Base-by-base conservation (phyloP, 495 filamentous ascomycete genomes). In the Xylaria cubensis region DNA sequence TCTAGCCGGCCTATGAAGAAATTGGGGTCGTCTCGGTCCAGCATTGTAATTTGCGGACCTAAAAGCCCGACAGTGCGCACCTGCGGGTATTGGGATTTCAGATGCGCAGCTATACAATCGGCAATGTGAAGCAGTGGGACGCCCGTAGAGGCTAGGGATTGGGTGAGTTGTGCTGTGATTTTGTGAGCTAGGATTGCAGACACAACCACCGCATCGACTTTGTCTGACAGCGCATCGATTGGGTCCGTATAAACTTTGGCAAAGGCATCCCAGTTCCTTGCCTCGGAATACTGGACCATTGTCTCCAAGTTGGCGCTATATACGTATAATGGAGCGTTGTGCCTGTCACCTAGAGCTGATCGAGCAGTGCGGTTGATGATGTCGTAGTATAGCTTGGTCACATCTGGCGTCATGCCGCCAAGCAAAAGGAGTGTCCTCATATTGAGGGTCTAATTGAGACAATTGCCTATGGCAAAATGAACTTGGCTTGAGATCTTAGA, bases 181-280 rank as follows among this genome's bases (percentile, higher is more conserved):
- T 74, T 75, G 29, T 75, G 73, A 8, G 73, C 71, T 9, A 75
- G 62, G 72, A 75, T 75, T 46, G 73, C 72, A 48, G 71, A 73
- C 39, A 75, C 61, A 32, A 75, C 71, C 13, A 74, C 70, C 0
- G n/a, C 70, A 26, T 74, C 73, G 59, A 74, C 64, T 24, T 39
- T 64, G 32, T 21, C 39, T 5, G 68, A 29, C 34, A 70, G 21
- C 50, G 68, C 68, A 39, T 67, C 29, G 32, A 53, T 61, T 13
- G 34, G 50, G 39, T 69, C 66, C 10, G 70, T 67, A 66, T 67
- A 72, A 24, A 41, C 64, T n/a, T 55, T 69, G 13, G 63, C 64
- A 21, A 75, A 69, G 19, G 64, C 44, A 19, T 72, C 44, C 73
- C 73, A 75, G 29, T 64, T 24, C 21, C 41, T 59, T 21, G 53